Percentiles rank a stretch among this genome's conserved stretches.
Evolutionary conservation across 2,329 filamentous ascomycete species (phyloP).

Genomic region (Sarocladiaceae sp.): DNA sequence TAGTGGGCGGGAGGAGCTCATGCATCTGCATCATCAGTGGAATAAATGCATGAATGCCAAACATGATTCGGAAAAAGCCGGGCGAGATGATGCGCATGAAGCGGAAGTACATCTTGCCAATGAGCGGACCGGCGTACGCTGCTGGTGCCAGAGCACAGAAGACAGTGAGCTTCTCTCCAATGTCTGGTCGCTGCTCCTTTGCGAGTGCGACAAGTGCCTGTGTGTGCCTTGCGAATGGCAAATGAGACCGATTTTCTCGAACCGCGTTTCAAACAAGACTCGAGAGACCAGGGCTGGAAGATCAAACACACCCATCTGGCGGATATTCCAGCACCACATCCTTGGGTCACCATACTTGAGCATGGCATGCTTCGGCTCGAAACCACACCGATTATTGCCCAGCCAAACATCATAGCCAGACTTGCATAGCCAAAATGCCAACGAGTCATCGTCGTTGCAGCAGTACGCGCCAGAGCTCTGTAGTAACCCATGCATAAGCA

Average conservation of each 20-base stretch:
- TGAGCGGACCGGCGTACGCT: constrained; percentile 81
- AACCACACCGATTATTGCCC: constrained; percentile 88
- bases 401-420: constrained; percentile 93
- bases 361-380: constrained; percentile 69
- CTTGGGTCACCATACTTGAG: constrained; percentile 73
- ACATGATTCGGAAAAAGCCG: constrained; percentile 71
- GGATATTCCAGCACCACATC: constrained; percentile 97
- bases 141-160: constrained; percentile 91
- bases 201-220: constrained; percentile 83
- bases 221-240: constrained; percentile 91
- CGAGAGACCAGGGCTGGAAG: constrained; percentile 75
- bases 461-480: constrained; percentile 89
- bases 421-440: constrained; percentile 91
- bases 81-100: constrained; percentile 83
- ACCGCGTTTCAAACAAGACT: constrained; percentile 77
- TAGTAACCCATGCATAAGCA: constrained; percentile 83
- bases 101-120: constrained; percentile 85
- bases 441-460: constrained; percentile 80
- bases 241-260: constrained; percentile 75
- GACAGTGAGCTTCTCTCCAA: constrained; percentile 78
- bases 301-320: constrained; percentile 89
- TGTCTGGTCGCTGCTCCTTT: constrained; percentile 81
- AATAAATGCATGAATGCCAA: constrained; percentile 91
- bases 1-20: constrained; percentile 51
- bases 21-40: constrained; percentile 91